Percentiles rank a stretch among this genome's conserved stretches.
These are phyloP conservation scores for Hygrophoropsis aurantiaca DNA, from an alignment of 768 basidiomycete species.

Conservation along the genomic window DNA sequence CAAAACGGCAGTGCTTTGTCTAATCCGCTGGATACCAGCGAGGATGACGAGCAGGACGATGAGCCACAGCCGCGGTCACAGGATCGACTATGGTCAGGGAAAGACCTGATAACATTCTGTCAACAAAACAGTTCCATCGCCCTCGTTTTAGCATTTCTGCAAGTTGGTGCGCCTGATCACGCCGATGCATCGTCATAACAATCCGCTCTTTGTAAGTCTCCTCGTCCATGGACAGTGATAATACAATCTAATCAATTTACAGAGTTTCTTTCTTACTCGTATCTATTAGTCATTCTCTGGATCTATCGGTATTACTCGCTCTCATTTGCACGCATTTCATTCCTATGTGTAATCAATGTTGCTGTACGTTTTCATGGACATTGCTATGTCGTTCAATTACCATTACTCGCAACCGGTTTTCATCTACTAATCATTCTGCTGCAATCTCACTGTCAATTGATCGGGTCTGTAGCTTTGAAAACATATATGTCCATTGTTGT, in stretches of 20 bases:
- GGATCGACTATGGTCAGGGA: slow-evolving; percentile 70
- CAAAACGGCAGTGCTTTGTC: slow-evolving; percentile 15
- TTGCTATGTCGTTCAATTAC: slow-evolving; percentile 23
- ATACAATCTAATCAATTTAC: too few species aligned
- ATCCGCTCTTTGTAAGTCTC: slow-evolving; percentile 20
- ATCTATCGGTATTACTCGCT: too few species aligned
- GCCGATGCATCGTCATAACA: slow-evolving; percentile 24
- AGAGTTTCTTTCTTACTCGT: not conserved
- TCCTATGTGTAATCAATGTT: slow-evolving; percentile 28
- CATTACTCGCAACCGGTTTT: slow-evolving; percentile 21
- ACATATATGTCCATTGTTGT: too few species aligned
- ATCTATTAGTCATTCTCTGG: not conserved
- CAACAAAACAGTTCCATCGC: slow-evolving; percentile 89
- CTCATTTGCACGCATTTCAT: slow-evolving; percentile 21
- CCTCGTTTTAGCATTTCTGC: slow-evolving; percentile 64
- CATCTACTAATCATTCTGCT: slow-evolving; percentile 3
- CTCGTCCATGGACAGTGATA: not conserved
- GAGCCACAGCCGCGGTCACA: slow-evolving; percentile 38
- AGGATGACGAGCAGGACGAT: slow-evolving; percentile 28
- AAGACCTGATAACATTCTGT: slow-evolving; percentile 81
- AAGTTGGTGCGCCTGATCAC: slow-evolving; percentile 47
- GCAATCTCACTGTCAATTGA: slow-evolving; percentile 19
- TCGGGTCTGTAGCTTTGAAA: not conserved
- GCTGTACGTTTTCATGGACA: slow-evolving; percentile 23
- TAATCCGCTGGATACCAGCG: slow-evolving; percentile 27